Conservation (phyloP, 371 early-diverging fungal genomes). For the Apophysomyces trapeziformis region DNA sequence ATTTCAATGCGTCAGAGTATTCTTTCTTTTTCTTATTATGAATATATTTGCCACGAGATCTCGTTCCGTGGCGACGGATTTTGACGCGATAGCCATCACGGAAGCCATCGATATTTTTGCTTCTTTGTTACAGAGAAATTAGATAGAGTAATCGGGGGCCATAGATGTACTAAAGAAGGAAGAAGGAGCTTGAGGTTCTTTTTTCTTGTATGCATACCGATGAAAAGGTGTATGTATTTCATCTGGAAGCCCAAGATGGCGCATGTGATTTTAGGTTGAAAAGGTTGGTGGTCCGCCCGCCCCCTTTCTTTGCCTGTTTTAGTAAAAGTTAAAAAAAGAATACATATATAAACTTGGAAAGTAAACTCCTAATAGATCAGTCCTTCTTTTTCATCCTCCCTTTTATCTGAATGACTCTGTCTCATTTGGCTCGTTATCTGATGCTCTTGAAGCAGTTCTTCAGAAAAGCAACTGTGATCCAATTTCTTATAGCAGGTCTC, state of each 20-base stretch:
- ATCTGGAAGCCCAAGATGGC: background rate
- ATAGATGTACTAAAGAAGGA: background rate
- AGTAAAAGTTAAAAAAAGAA: constrained; percentile 5
- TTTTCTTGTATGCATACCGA: background rate
- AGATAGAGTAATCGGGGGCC: background rate
- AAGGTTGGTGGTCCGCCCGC: constrained; percentile 11
- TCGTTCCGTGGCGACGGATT: no score
- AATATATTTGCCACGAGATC: no score
- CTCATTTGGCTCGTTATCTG: constrained; percentile 2
- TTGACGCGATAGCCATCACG: no score
- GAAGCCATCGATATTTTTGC: no score
- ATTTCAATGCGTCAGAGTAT: no score
- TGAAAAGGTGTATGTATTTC: background rate
- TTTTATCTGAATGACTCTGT: background rate
- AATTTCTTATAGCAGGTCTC: background rate
- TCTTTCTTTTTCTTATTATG: no score
- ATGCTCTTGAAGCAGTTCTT: constrained; percentile 8
- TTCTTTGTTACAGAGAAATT: background rate
- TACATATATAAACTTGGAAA: background rate
- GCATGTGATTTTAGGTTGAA: constrained; percentile 4
- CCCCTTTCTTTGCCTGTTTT: constrained; percentile 7
- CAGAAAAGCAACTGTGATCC: background rate
- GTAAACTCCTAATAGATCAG: background rate
- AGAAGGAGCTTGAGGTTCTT: no score
- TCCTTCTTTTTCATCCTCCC: constrained; percentile 5